Base-by-base conservation (phyloP, 1,284 basidiomycete genomes). In the Hypsizygus ulmarius region DNA sequence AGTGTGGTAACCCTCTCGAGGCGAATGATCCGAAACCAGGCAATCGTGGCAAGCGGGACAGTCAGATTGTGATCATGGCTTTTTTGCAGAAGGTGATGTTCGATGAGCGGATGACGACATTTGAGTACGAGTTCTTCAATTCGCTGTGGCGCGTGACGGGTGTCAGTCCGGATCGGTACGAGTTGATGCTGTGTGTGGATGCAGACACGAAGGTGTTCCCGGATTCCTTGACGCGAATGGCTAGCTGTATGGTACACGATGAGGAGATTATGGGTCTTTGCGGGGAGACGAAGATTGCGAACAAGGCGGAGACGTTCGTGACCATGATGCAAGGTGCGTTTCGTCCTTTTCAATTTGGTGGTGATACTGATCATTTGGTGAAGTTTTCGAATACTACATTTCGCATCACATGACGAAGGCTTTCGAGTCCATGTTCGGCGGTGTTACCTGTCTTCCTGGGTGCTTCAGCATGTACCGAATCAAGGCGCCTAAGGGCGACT, bases 401-500 rank as follows among this genome's bases (percentile, higher is more conserved):
- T 98, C 96, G 11, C 96, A 99, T 65, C 97, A 99, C 69, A 81
- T 94, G 78, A 97, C 92, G 47, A 99, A 99, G 75, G 94, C 95
- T 1, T 99, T 99, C 74, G 96, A 99, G 70, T 95, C 95, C 6
- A 95, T 98, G 79, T 99, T 99, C 62, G 97, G 96, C 62, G 96
- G 96, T 81, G 97, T 99, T 27, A 98, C 97, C 52, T 99, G 97
- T 84, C 77, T 98, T 58, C 96, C 97, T 11, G 97, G 96, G 58
- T 99, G 96, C 74, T 99, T 99, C 82, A 93, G 88, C 55, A 99
- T 99, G 93, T 99, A 99, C 72, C 87, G 97, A 58, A 93, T 98
- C 82, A 99, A 98, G 74, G 91, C 95, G 14, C 91, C 93, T 33
- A 98, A 96, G 69, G 90, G 90, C 43, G 87, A 89, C 58, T 79